Conservation (phyloP, 495 filamentous ascomycete species). For the Bacidia gigantensis region DNA sequence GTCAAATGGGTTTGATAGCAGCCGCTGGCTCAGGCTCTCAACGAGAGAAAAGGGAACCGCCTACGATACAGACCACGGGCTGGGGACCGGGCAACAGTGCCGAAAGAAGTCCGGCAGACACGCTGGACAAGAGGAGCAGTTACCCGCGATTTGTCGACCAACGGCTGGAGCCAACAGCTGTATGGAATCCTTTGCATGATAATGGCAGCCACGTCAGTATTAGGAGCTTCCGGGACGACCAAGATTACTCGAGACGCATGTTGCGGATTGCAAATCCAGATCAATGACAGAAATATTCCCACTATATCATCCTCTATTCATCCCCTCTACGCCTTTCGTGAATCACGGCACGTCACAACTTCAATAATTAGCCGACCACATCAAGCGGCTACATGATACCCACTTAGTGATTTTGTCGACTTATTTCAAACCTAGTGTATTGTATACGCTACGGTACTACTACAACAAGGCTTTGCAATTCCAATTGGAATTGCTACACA, state of each 20-base stretch:
- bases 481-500: background rate
- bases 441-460: too few species aligned
- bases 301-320: background rate
- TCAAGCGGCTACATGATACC: too few species aligned
- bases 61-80: constrained; percentile 17
- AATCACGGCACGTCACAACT: too few species aligned
- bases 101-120: constrained; percentile 19
- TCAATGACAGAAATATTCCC: constrained; percentile 15
- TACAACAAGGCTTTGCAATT: too few species aligned
- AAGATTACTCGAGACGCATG: constrained; percentile 44
- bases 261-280: constrained; percentile 44
- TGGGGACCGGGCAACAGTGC: constrained; percentile 14
- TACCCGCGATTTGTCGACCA: constrained; percentile 29
- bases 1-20: constrained; percentile 33
- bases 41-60: constrained; percentile 21
- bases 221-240: constrained; percentile 40
- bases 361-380: too few species aligned
- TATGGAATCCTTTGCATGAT: constrained; percentile 29
- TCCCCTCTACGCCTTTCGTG: background rate
- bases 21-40: background rate
- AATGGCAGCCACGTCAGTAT: constrained; percentile 37
- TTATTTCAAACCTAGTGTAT: too few species aligned
- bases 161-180: constrained; percentile 24
- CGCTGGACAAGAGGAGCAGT: constrained; percentile 14
- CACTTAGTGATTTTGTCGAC: too few species aligned